These are phyloP conservation scores for Trichophyton equinum DNA, from an alignment of 2,329 filamentous ascomycete species.

Conservation along the genomic window DNA sequence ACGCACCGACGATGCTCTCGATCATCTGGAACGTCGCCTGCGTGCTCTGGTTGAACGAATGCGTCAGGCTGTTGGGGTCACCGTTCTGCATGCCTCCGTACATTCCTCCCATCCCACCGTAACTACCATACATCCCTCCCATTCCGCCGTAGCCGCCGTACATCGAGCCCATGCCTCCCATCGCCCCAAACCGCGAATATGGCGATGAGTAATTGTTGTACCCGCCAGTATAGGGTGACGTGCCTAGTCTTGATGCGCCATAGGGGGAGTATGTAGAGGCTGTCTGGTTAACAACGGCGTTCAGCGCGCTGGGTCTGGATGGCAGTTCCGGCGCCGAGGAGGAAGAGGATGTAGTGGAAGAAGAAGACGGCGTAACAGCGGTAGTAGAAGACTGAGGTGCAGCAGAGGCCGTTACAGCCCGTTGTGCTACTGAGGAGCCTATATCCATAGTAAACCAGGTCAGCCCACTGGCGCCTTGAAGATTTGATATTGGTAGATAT, in stretches of 20 bases:
- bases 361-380: conserved; percentile 30
- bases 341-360: conserved; percentile 31
- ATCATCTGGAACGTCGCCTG: conserved; percentile 97
- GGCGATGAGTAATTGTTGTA: conserved; percentile 44
- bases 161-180: conserved; percentile 33
- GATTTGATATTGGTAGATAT: not conserved
- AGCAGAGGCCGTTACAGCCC: conserved; percentile 18
- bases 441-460: not conserved
- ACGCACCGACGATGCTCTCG: conserved; percentile 89
- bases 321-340: conserved; percentile 57
- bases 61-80: conserved; percentile 82
- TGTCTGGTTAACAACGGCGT: conserved; percentile 72
- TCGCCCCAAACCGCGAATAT: conserved; percentile 41
- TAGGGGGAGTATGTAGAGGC: conserved; percentile 66
- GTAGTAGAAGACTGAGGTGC: conserved; percentile 12
- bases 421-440: conserved; percentile 2
- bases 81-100: conserved; percentile 34
- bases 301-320: conserved; percentile 65
- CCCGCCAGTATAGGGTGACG: conserved; percentile 40
- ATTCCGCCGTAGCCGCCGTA: conserved; percentile 29
- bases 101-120: conserved; percentile 32
- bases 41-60: conserved; percentile 87
- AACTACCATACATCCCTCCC: conserved; percentile 37
- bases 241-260: conserved; percentile 44
- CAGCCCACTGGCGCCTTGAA: not conserved